A percentile compares a stretch with the other conserved stretches of the same genome.
phyloP scores from a whole-genome alignment of 495 filamentous ascomycete species.

The Neurospora terricola region DNA sequence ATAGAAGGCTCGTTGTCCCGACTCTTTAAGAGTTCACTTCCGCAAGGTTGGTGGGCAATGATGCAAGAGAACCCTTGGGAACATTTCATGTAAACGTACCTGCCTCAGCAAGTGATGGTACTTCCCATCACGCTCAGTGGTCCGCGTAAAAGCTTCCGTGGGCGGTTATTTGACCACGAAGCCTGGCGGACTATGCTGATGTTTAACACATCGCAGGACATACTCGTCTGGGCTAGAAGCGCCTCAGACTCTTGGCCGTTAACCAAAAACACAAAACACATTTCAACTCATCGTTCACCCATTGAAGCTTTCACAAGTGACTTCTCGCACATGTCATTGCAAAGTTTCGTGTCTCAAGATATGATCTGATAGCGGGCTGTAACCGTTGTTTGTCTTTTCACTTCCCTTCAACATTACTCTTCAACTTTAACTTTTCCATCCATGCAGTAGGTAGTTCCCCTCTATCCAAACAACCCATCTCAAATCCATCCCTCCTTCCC shows the following conservation, averaged over 20 bases:
- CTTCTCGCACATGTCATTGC: background rate
- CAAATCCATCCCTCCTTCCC: background rate
- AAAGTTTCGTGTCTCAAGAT: background rate
- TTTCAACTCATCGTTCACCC: background rate
- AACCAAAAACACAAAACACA: background rate
- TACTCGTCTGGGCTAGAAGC: too few relatives aligned
- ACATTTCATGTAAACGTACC: conserved; percentile 8
- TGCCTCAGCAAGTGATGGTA: background rate
- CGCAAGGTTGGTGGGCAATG: conserved; percentile 46
- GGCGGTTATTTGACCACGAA: background rate
- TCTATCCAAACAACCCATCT: background rate
- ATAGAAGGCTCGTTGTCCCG: conserved; percentile 57
- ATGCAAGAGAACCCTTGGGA: conserved; percentile 64
- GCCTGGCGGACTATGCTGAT: background rate
- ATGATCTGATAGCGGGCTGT: background rate
- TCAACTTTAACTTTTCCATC: background rate
- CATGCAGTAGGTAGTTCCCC: background rate
- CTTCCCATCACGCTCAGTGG: background rate
- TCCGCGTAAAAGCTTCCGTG: background rate
- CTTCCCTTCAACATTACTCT: background rate
- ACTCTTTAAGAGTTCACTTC: conserved; percentile 26
- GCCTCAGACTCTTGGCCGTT: too few relatives aligned
- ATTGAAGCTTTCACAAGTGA: background rate
- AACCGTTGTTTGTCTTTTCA: background rate
- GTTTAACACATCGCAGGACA: background rate